Evolutionary conservation across 75 land plant species (phyloP), one percentile per base, ranked within the genome.

Genomic region (Selaginella tamariscina): DNA sequence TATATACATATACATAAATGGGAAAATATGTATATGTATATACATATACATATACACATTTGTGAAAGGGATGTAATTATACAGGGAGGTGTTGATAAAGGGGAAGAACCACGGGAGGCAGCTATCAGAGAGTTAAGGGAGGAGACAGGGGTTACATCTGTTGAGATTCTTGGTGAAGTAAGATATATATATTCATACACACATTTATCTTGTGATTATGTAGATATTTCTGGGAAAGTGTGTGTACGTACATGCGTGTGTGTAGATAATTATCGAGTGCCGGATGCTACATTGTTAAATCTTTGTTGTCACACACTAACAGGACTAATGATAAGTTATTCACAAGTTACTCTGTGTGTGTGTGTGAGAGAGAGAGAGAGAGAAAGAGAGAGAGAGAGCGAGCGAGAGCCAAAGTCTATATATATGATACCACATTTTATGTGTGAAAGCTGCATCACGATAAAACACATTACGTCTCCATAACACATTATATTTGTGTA

Each of bases 51-150:
- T 13, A 8, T 29, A 24, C 13, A 23, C 22, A 23, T 32, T 24
- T 15, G 24, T 13, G 64, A 30, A 30, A 15, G 0, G 27, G 11
- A 55, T 68, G 27, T 32, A n/a, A 2, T 67, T 75, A 30, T 33
- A 27, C 65, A 89, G 94, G 94, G 94, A 24, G 87, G 87, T 26
- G 83, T 89, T 77, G 94, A 89, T 69, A 86, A 84, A 56, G 82
- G 81, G 27, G 94, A 89, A 73, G 85, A 81, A 20, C 94, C 94
- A 11, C 74, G 66, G 59, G 67, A 64, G 24, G 94, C 94, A 55
- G 94, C 90, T 15, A 69, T 84, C 2, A 76, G 94, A 68, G 87
- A 86, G 74, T 71, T 89, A 71, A 68, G 78, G 26, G 89, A 86
- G 73, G 90, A 89, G 84, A 89, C 94, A 56, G 94, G 94, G 26